Base-by-base conservation (phyloP, 352 stramenopile species). In the Phytophthora pinifolia region DNA sequence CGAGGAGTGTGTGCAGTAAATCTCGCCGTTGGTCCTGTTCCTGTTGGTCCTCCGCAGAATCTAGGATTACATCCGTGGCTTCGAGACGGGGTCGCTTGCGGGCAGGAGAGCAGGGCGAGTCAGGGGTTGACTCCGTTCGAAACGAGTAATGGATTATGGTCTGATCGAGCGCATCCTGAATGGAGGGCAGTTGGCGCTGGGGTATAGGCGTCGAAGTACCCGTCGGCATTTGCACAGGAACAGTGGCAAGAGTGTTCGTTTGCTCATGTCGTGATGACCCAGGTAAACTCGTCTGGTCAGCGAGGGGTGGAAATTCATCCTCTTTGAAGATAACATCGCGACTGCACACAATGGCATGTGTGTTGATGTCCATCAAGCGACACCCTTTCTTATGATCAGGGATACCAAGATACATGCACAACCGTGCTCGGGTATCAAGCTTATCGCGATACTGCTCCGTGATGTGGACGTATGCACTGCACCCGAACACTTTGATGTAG, bases 241-340 rank as follows among this genome's bases (percentile, higher is more conserved):
- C n/a, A n/a, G n/a, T n/a, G n/a, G n/a, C n/a, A n/a, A n/a, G n/a
- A n/a, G n/a, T n/a, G n/a, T n/a, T n/a, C n/a, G n/a, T n/a, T n/a
- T n/a, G n/a, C n/a, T n/a, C n/a, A n/a, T n/a, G n/a, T n/a, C n/a
- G n/a, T n/a, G n/a, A n/a, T n/a, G n/a, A n/a, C n/a, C n/a, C n/a
- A n/a, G n/a, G n/a, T n/a, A n/a, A n/a, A n/a, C n/a, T n/a, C 9
- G 45, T 42, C 15, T 46, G 9, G 9, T 30, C 37, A 6, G 18
- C 35, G 4, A 54, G 14, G 8, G 29, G 18, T 13, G 22, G 50
- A 29, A 36, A 49, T 12, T 58, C 50, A 1, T 49, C 31, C 41
- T 57, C 39, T 12, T 58, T 45, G 38, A 50, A 58, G 1, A 50
- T 13, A 1, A 50, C 39, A 33, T 58, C 50, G 22, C 39, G 38